These are phyloP conservation scores for Larix sibirica DNA, from an alignment of 83 land plant genomes.

Conservation along the genomic window DNA sequence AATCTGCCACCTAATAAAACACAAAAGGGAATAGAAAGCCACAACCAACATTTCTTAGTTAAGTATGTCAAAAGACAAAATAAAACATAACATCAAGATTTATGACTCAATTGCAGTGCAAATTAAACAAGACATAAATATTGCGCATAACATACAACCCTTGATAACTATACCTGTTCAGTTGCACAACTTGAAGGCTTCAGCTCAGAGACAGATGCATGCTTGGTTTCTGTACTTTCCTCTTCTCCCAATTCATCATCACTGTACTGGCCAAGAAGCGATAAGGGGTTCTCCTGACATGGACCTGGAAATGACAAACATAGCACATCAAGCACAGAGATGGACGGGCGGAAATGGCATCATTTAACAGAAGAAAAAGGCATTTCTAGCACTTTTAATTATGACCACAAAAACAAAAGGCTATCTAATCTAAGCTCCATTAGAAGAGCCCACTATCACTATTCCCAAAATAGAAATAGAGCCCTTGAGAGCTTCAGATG, in stretches of 20 bases:
- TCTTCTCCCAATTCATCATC: constrained; percentile 79
- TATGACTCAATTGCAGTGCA: background rate
- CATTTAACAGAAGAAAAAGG: background rate
- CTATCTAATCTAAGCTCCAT: constrained; percentile 13
- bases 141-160: background rate
- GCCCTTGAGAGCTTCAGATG: constrained; percentile 17
- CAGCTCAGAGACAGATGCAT: constrained; percentile 7
- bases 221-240: constrained; percentile 17
- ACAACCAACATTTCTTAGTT: background rate
- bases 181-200: constrained; percentile 24
- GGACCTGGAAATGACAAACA: constrained; percentile 47
- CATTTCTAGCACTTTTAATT: background rate
- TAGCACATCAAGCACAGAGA: constrained; percentile 5
- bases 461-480: background rate
- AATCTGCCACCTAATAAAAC: constrained; percentile 39
- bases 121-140: background rate
- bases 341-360: background rate
- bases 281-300: constrained; percentile 62
- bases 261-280: constrained; percentile 90
- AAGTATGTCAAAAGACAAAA: background rate
- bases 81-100: background rate
- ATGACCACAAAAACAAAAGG: background rate
- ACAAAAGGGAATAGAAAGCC: background rate
- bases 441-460: background rate
- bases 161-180: constrained; percentile 41